These are phyloP conservation scores for Biancaea sappan DNA, from an alignment of 306 rosid species.

Conservation along the genomic window DNA sequence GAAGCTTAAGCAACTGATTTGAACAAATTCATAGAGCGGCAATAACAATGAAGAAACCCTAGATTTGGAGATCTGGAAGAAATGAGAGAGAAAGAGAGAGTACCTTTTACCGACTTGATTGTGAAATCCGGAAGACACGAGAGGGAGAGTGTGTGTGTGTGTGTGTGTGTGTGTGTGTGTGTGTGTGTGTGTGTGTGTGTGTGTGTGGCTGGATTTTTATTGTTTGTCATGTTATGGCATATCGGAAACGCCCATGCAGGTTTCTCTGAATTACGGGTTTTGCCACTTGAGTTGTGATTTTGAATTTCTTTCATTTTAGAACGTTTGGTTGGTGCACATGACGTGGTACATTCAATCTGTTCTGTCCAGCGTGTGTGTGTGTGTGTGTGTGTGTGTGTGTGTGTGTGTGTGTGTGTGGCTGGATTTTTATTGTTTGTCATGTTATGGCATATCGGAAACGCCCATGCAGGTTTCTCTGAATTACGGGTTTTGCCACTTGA, in stretches of 20 bases:
- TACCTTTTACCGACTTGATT: slow-evolving; percentile 48
- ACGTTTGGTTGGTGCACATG: neutral
- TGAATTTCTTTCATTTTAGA: neutral
- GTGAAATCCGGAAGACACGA: slow-evolving; percentile 43
- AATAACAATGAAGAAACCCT: slow-evolving; percentile 39
- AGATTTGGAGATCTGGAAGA: slow-evolving; percentile 58
- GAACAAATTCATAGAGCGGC: neutral
- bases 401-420: neutral
- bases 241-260: slow-evolving; percentile 25
- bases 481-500: slow-evolving; percentile 35
- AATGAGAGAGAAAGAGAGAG: slow-evolving; percentile 1
- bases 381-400: neutral
- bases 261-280: slow-evolving; percentile 3
- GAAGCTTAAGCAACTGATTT: slow-evolving; percentile 20
- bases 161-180: neutral
- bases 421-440: slow-evolving; percentile 5
- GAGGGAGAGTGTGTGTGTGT: neutral
- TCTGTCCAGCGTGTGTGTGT: neutral
- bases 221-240: neutral
- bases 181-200: neutral
- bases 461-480: slow-evolving; percentile 6
- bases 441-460: neutral
- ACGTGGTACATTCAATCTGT: slow-evolving; percentile 20
- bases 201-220: neutral
- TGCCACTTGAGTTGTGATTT: slow-evolving; percentile 35